These are phyloP conservation scores for Groenewaldozyma salmanticensis DNA, from an alignment of 805 yeast genomes.

Conservation along the genomic window DNA sequence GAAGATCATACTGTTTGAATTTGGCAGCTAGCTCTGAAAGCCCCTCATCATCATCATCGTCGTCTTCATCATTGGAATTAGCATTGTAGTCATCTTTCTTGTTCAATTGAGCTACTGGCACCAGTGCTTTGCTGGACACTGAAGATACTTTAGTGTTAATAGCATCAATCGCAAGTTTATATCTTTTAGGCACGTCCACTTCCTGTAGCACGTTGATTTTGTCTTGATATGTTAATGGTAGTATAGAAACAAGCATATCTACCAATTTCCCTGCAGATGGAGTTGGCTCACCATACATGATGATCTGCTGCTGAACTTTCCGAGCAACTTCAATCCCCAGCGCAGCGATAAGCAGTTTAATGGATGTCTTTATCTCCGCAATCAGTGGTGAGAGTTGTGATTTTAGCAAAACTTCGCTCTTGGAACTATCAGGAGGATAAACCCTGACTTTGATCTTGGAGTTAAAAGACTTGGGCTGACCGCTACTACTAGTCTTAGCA, in stretches of 20 bases:
- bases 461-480: too few species aligned
- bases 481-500: too few species aligned
- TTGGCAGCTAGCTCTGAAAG: constrained; percentile 21
- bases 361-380: too few species aligned
- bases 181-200: constrained; percentile 20
- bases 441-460: too few species aligned
- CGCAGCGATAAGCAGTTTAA: too few species aligned
- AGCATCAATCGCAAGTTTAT: constrained; percentile 17
- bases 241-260: constrained; percentile 27
- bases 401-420: too few species aligned
- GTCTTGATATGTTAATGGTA: constrained; percentile 25
- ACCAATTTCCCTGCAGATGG: constrained; percentile 23
- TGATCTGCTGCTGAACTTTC: too few species aligned
- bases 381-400: too few species aligned
- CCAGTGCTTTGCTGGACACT: constrained; percentile 1
- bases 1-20: constrained; percentile 19
- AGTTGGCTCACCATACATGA: too few species aligned
- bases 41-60: constrained; percentile 28
- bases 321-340: too few species aligned
- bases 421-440: too few species aligned
- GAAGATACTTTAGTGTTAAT: constrained; percentile 9
- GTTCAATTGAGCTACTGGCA: neutral
- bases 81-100: neutral
- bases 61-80: constrained; percentile 9
- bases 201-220: constrained; percentile 23